phyloP scores from a whole-genome alignment of 2,329 filamentous ascomycete genomes.

The Aspergillus melleus region DNA sequence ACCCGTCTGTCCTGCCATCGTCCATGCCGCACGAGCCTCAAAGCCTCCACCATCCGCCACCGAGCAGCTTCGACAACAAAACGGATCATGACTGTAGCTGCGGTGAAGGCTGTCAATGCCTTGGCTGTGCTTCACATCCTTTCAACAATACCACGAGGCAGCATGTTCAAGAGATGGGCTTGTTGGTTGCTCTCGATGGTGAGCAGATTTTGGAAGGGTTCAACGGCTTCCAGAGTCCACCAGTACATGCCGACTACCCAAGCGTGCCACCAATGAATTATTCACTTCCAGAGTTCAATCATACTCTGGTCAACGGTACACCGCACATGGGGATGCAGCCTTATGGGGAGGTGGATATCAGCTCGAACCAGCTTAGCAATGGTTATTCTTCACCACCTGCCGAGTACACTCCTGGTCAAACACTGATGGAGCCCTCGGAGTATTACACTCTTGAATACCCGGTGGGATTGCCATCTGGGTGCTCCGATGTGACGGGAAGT shows the following conservation, averaged over 20 bases:
- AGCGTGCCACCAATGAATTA: conserved; percentile 19
- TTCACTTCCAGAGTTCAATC: conserved; percentile 18
- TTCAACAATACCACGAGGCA: conserved; percentile 48
- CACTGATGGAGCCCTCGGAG: conserved; percentile 42
- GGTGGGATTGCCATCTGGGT: conserved; percentile 39
- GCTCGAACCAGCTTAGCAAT: conserved; percentile 18
- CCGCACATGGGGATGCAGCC: conserved; percentile 19
- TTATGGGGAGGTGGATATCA: conserved; percentile 21
- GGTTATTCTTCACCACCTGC: conserved; percentile 28
- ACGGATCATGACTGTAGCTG: conserved; percentile 42
- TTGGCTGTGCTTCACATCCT: conserved; percentile 48
- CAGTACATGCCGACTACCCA: conserved; percentile 19
- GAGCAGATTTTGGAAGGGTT: conserved; percentile 22
- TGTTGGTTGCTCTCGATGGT: conserved; percentile 39
- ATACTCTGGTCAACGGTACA: conserved; percentile 13
- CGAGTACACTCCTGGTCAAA: conserved; percentile 25
- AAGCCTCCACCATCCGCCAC: conserved; percentile 7
- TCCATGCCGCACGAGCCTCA: conserved; percentile 7
- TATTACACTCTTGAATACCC: conserved; percentile 46
- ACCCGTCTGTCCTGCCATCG: conserved; percentile 17
- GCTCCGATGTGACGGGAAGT: conserved; percentile 50
- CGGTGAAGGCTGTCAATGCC: conserved; percentile 47
- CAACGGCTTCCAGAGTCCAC: conserved; percentile 21
- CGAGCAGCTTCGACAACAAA: conserved; percentile 16
- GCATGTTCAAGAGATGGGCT: conserved; percentile 48